phyloP scores from a whole-genome alignment of 768 basidiomycete species.

The Punctularia strigosozonata region DNA sequence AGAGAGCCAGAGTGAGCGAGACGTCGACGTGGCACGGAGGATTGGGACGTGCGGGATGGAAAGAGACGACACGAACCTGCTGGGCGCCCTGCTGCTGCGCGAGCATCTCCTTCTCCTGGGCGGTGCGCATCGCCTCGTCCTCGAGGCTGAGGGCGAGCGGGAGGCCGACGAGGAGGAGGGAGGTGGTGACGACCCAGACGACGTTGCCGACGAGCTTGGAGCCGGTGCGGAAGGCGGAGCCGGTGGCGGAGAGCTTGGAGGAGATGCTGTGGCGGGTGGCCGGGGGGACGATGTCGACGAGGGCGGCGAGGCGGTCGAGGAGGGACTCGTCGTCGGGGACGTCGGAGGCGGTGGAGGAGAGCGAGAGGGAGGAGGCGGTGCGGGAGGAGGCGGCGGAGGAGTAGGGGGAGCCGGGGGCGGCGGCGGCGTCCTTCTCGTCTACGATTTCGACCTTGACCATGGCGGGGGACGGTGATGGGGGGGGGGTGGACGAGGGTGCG shows the following conservation, averaged over 20 bases:
- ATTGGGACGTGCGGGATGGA: neutral
- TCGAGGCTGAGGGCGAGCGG: constrained; percentile 90
- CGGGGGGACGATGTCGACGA: constrained; percentile 94
- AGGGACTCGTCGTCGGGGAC: constrained; percentile 67
- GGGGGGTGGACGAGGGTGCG: constrained; percentile 5
- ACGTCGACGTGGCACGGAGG: constrained; percentile 4
- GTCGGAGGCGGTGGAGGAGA: constrained; percentile 72
- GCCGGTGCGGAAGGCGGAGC: constrained; percentile 51
- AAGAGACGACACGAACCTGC: constrained; percentile 42
- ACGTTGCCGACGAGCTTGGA: constrained; percentile 73
- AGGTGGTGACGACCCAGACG: constrained; percentile 93
- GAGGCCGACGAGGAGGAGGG: constrained; percentile 85
- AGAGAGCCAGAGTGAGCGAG: constrained; percentile 3
- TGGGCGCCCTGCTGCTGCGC: constrained; percentile 90
- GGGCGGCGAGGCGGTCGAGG: constrained; percentile 78
- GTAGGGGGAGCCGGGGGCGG: constrained; percentile 50
- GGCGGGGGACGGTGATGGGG: constrained; percentile 11
- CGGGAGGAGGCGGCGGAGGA: constrained; percentile 64
- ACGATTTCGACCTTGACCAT: constrained; percentile 95
- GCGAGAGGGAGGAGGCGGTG: constrained; percentile 58
- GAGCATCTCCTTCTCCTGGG: constrained; percentile 89
- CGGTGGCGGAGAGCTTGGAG: constrained; percentile 45
- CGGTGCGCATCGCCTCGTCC: constrained; percentile 90
- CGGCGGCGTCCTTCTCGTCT: constrained; percentile 61
- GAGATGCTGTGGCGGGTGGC: constrained; percentile 71